These are phyloP conservation scores for Brasenia schreberi DNA, from an alignment of 164 flowering plant genomes.

Conservation along the genomic window DNA sequence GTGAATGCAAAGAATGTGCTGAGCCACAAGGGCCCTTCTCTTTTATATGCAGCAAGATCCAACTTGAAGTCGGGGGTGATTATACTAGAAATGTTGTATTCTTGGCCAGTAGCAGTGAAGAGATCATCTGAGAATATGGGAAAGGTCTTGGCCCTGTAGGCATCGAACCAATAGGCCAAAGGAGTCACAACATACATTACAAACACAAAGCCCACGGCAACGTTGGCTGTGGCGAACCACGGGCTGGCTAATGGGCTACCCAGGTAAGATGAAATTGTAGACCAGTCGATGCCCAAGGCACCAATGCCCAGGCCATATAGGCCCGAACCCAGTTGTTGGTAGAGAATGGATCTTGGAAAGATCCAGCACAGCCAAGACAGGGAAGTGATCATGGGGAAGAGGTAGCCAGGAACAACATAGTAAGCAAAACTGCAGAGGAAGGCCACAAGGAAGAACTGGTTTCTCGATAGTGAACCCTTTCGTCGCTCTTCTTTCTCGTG, in stretches of 20 bases:
- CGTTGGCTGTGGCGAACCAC: conserved; percentile 85
- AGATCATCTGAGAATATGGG: conserved; percentile 50
- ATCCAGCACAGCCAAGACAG: conserved; percentile 81
- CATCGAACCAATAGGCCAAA: conserved; percentile 44
- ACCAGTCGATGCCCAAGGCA: conserved; percentile 67
- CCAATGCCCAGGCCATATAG: conserved; percentile 58
- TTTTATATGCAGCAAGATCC: conserved; percentile 38
- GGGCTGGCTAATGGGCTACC: conserved; percentile 86
- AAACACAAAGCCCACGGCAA: conserved; percentile 47
- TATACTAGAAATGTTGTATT: conserved; percentile 43
- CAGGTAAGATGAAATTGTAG: conserved; percentile 62
- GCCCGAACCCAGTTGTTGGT: conserved; percentile 81
- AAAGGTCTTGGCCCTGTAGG: conserved; percentile 61
- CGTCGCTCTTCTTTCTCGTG: conserved; percentile 56
- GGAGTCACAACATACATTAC: conserved; percentile 66
- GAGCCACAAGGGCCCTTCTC: conserved; percentile 45
- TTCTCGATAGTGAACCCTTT: conserved; percentile 48
- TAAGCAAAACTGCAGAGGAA: conserved; percentile 66
- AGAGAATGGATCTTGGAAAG: conserved; percentile 38
- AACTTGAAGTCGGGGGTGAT: conserved; percentile 49
- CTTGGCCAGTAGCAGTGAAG: conserved; percentile 35
- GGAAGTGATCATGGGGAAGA: conserved; percentile 61
- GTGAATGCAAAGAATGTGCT: conserved; percentile 68
- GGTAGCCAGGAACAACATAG: conserved; percentile 75
- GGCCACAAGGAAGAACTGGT: conserved; percentile 64